phyloP scores from a whole-genome alignment of 1,284 basidiomycete genomes.

The Grifola frondosa region DNA sequence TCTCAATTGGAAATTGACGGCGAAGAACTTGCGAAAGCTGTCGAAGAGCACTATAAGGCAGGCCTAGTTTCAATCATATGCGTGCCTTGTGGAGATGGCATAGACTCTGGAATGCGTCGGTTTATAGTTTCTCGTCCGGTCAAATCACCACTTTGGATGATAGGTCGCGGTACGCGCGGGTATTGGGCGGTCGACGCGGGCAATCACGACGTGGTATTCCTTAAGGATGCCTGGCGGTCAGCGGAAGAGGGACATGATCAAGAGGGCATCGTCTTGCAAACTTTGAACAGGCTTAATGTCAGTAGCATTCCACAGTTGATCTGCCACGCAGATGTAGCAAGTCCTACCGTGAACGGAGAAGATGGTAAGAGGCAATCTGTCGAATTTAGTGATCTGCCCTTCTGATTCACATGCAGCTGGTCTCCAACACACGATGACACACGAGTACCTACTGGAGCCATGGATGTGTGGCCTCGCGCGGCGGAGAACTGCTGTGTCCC shows the following conservation, averaged over 20 bases:
- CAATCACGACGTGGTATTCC: not conserved
- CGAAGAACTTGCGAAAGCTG: conserved; percentile 1
- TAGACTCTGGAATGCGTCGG: not conserved
- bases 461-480: not conserved
- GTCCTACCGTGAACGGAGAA: not conserved
- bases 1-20: not conserved
- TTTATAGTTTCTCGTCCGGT: conserved; percentile 11
- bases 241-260: conserved; percentile 3
- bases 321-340: conserved; percentile 4
- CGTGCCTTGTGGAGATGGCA: not conserved
- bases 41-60: conserved; percentile 3
- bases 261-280: conserved; percentile 1
- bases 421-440: not conserved
- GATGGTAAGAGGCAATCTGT: not conserved
- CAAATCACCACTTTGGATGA: not conserved
- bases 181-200: conserved; percentile 8
- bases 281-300: not conserved
- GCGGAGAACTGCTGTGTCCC: not conserved
- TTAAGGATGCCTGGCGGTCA: conserved; percentile 15
- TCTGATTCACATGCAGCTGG: no score
- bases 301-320: conserved; percentile 3
- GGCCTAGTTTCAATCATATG: not conserved
- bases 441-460: not conserved
- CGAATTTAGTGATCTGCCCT: not conserved
- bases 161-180: conserved; percentile 4